Evolutionary conservation across 805 yeast genomes (phyloP).

Genomic region (Hanseniaspora nectarophila): DNA sequence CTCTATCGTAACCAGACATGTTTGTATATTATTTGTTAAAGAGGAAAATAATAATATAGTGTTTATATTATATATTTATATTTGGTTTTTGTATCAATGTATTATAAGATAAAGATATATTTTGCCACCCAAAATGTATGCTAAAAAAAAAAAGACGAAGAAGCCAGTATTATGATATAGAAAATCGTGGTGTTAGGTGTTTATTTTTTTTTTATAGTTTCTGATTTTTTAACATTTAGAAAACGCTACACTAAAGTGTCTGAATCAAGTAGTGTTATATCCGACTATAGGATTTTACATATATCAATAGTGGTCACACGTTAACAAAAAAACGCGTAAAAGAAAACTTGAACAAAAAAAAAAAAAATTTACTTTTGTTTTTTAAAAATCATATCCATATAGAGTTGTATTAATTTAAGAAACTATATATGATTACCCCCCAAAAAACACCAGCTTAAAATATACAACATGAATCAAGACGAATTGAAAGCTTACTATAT

Average conservation of each 20-base stretch:
- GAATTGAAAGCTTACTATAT: conserved; percentile 7
- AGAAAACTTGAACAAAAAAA: conserved; percentile 14
- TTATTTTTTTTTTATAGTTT: too few species aligned
- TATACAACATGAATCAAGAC: conserved; percentile 11
- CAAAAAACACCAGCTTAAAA: too few species aligned
- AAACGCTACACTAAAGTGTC: neutral
- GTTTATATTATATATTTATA: neutral
- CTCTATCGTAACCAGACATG: conserved; percentile 99
- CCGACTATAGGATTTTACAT: conserved; percentile 18
- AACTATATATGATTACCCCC: too few species aligned
- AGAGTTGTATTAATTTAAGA: too few species aligned
- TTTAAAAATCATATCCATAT: too few species aligned
- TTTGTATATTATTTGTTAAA: neutral
- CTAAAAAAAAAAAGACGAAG: neutral
- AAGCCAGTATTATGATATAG: too few species aligned
- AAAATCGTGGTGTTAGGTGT: too few species aligned
- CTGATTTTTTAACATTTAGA: too few species aligned
- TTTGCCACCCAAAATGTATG: neutral
- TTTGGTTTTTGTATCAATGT: neutral
- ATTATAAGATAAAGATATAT: neutral
- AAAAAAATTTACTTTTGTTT: too few species aligned
- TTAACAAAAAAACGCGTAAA: neutral
- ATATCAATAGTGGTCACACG: neutral
- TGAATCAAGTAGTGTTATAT: conserved; percentile 24
- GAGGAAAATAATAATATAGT: too few species aligned